These are phyloP conservation scores for Paraleonurus japonicus DNA, from an alignment of 257 asterid species.

Conservation along the genomic window DNA sequence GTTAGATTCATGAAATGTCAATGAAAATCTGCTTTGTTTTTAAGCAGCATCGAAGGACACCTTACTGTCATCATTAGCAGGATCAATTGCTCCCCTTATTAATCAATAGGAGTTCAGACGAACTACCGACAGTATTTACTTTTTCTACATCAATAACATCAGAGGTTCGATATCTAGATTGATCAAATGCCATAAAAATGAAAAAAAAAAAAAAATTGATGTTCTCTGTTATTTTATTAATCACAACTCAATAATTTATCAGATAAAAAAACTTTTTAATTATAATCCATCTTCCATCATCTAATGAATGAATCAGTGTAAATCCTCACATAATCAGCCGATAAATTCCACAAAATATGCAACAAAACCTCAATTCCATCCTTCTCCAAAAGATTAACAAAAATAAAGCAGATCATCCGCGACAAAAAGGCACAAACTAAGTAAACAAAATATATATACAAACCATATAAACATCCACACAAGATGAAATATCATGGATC, in stretches of 20 bases:
- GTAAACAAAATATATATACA: neutral
- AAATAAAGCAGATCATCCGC: neutral
- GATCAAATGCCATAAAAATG: conserved; percentile 6
- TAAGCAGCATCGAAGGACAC: neutral
- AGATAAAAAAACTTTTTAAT: neutral
- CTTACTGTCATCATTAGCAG: neutral
- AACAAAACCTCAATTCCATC: neutral
- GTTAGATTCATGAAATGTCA: neutral
- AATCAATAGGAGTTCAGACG: neutral
- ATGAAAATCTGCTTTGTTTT: neutral
- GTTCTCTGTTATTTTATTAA: neutral
- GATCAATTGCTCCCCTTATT: neutral
- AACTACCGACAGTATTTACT: neutral
- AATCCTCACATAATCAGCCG: neutral
- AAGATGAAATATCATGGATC: neutral
- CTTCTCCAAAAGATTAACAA: neutral
- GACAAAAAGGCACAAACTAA: neutral
- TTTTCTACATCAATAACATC: neutral
- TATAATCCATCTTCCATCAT: neutral
- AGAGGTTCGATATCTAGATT: neutral
- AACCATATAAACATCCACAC: neutral
- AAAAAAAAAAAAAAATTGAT: neutral
- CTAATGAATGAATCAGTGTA: neutral
- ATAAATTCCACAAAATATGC: neutral
- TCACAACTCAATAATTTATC: neutral